phyloP scores from a whole-genome alignment of 106 monocot genomes.

The Acanthochlamys bracteata region DNA sequence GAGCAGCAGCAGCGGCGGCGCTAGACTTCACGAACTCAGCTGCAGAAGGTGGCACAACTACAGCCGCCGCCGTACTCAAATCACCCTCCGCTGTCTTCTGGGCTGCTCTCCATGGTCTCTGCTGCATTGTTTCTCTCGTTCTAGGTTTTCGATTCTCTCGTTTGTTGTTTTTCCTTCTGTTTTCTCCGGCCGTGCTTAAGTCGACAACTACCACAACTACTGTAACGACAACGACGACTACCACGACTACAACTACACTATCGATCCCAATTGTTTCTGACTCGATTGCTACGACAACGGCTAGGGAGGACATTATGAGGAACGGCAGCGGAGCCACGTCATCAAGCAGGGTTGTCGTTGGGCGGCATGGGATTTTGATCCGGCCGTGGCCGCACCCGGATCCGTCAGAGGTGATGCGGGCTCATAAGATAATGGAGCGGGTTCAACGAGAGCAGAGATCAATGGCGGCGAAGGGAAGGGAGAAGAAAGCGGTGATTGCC shows the following conservation, averaged over 20 bases:
- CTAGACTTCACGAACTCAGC: neutral
- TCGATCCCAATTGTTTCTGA: neutral
- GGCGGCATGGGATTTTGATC: conserved; percentile 94
- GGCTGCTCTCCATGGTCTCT: conserved; percentile 53
- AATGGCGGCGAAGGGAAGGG: conserved; percentile 50
- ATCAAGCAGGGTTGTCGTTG: conserved; percentile 67
- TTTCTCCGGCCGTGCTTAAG: conserved; percentile 32
- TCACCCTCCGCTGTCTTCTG: conserved; percentile 37
- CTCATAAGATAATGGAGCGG: conserved; percentile 66
- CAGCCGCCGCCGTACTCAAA: conserved; percentile 1
- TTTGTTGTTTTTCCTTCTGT: conserved; percentile 67
- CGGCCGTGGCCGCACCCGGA: conserved; percentile 93
- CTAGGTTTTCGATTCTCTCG: conserved; percentile 95
- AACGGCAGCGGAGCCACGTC: neutral
- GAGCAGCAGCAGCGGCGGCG: conserved; percentile 14
- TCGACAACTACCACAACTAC: conserved; percentile 9
- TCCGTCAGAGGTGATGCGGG: conserved; percentile 61
- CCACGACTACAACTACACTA: conserved; percentile 14
- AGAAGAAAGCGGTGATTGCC: conserved; percentile 33
- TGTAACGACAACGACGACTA: conserved; percentile 12
- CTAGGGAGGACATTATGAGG: neutral
- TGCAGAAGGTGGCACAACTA: neutral
- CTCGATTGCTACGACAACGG: neutral
- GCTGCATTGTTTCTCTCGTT: conserved; percentile 59
- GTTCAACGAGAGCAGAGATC: conserved; percentile 81